Conservation (phyloP, 2,329 filamentous ascomycete genomes). For the Talaromyces islandicus region DNA sequence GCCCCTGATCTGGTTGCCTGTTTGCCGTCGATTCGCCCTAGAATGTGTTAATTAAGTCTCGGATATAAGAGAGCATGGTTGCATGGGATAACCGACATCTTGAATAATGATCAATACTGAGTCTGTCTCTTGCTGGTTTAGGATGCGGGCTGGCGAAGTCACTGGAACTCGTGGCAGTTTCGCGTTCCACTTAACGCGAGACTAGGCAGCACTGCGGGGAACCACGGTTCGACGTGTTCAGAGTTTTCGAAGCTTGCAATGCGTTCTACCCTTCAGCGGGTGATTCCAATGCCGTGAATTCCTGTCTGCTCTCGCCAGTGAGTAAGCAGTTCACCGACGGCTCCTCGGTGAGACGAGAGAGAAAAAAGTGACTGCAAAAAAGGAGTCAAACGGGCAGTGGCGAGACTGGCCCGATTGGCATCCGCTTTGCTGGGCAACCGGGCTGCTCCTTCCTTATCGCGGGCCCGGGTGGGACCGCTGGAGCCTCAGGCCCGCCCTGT, state of each 20-base stretch:
- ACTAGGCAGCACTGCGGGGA: background rate
- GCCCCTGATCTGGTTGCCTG: constrained; percentile 30
- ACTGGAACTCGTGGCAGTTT: constrained; percentile 32
- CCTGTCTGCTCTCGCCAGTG: background rate
- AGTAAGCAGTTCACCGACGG: background rate
- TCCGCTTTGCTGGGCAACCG: background rate
- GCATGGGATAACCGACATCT: background rate
- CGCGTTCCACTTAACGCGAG: constrained; percentile 37
- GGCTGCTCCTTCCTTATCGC: background rate
- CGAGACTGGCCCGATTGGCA: background rate
- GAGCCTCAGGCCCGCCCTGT: background rate
- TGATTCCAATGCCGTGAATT: background rate
- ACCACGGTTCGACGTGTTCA: background rate
- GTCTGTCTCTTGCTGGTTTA: background rate
- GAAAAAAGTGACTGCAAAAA: background rate
- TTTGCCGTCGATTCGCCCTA: constrained; percentile 25
- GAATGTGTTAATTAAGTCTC: background rate
- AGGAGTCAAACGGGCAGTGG: background rate
- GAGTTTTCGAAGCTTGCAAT: background rate
- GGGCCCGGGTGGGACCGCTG: background rate
- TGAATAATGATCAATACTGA: background rate
- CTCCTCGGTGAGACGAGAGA: background rate
- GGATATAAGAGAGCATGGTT: background rate
- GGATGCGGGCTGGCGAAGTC: constrained; percentile 15
- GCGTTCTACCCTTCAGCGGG: background rate